These are phyloP conservation scores for Alternaria brassicicola DNA, from an alignment of 2,329 filamentous ascomycete genomes.

Conservation along the genomic window DNA sequence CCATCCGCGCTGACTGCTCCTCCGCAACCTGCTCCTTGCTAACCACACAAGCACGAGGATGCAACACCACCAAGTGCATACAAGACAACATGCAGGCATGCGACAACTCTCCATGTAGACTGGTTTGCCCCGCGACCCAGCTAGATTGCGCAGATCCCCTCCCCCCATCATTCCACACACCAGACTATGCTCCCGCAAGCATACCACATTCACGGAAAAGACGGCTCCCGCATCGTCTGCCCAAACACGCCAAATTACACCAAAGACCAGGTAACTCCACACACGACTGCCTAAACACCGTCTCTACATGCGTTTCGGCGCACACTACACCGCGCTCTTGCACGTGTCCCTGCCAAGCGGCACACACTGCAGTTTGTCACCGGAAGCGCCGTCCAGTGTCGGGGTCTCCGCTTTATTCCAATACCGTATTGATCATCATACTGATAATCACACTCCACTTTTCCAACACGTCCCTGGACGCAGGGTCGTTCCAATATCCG, in stretches of 20 bases:
- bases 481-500: slow-evolving; percentile 4
- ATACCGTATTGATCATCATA: slow-evolving; percentile 12
- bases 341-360: slow-evolving; percentile 8
- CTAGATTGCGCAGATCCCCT: slow-evolving; percentile 5
- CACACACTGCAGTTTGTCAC: slow-evolving; percentile 5
- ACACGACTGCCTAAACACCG: not conserved
- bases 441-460: slow-evolving; percentile 4
- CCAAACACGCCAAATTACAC: slow-evolving; percentile 5
- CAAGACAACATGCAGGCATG: not conserved
- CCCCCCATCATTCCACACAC: slow-evolving; percentile 1
- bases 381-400: slow-evolving; percentile 1
- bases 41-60: not conserved
- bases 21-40: not conserved
- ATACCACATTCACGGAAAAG: slow-evolving; percentile 8
- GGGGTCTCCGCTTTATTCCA: slow-evolving; percentile 11
- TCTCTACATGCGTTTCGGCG: not conserved
- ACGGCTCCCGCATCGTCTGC: slow-evolving; percentile 4
- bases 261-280: not conserved
- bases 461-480: slow-evolving; percentile 1
- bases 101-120: not conserved
- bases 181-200: not conserved
- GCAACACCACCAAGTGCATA: not conserved
- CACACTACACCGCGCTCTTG: slow-evolving; percentile 8
- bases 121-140: slow-evolving; percentile 5
- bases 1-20: not conserved